Evolutionary conservation across 176 grass and related monocot species (phyloP).

Genomic region (Tuctoria greenei): DNA sequence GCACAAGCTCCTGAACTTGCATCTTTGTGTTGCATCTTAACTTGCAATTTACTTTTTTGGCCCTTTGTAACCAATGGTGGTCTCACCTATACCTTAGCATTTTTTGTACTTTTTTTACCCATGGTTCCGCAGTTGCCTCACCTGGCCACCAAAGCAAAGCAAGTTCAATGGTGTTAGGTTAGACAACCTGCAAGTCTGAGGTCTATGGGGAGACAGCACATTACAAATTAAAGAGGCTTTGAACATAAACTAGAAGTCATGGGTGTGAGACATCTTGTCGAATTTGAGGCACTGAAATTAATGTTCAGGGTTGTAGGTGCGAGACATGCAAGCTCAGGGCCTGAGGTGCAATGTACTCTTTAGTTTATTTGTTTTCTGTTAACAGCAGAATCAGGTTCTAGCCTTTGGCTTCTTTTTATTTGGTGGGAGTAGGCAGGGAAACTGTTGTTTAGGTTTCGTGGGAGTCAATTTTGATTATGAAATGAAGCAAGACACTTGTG

Average conservation of each 20-base stretch:
- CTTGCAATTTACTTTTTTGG: not conserved
- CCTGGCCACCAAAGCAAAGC: not conserved
- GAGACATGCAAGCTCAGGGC: no score
- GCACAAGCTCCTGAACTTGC: not conserved
- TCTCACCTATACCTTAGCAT: not conserved
- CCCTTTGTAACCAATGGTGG: not conserved
- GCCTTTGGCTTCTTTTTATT: not conserved
- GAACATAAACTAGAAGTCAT: not conserved
- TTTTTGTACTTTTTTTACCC: not conserved
- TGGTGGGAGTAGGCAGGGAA: not conserved
- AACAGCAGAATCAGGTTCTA: not conserved
- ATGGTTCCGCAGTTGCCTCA: not conserved
- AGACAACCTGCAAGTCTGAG: not conserved
- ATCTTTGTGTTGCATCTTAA: not conserved
- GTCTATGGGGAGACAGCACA: not conserved
- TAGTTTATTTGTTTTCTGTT: not conserved
- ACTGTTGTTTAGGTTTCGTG: not conserved
- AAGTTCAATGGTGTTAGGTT: not conserved
- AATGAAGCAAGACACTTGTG: not conserved
- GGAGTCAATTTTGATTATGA: not conserved
- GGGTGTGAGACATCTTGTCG: not conserved
- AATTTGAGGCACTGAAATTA: not conserved
- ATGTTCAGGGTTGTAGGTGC: no score
- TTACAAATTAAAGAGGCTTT: not conserved
- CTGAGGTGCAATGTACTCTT: no score